phyloP scores from a whole-genome alignment of 2,329 filamentous ascomycete species.

The Ophiocordyceps polyrhachis-furcata region DNA sequence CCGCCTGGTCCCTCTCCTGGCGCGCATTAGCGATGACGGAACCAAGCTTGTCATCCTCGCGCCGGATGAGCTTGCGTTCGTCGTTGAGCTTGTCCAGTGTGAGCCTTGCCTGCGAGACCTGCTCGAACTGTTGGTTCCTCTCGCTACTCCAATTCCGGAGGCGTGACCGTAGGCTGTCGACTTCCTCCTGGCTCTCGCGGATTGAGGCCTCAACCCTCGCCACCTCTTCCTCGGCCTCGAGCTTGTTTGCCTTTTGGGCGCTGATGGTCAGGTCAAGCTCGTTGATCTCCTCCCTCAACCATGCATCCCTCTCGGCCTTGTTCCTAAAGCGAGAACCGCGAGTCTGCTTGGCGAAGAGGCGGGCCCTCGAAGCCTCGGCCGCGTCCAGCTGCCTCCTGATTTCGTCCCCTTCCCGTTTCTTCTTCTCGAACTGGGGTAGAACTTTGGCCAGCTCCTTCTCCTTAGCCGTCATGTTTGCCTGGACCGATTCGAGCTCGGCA shows the following conservation, averaged over 20 bases:
- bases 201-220: constrained; percentile 53
- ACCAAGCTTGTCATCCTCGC: constrained; percentile 75
- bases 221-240: constrained; percentile 74
- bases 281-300: constrained; percentile 60
- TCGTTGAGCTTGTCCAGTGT: constrained; percentile 63
- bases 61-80: constrained; percentile 69
- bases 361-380: constrained; percentile 54
- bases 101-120: constrained; percentile 62
- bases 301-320: constrained; percentile 75
- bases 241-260: constrained; percentile 64
- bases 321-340: constrained; percentile 73
- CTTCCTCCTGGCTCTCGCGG: constrained; percentile 50
- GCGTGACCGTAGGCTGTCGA: constrained; percentile 47
- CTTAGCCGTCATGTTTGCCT: constrained; percentile 53
- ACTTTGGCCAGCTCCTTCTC: constrained; percentile 59
- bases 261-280: constrained; percentile 61
- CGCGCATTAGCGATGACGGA: constrained; percentile 59
- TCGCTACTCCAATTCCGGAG: constrained; percentile 66
- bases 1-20: constrained; percentile 58
- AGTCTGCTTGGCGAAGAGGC: constrained; percentile 82
- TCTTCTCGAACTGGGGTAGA: constrained; percentile 57
- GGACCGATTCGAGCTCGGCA: constrained; percentile 51
- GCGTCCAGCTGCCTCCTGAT: constrained; percentile 55
- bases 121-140: constrained; percentile 51
- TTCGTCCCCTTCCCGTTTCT: constrained; percentile 53